phyloP scores from a whole-genome alignment of 371 early-diverging fungal species.

The Globomyces sp. region DNA sequence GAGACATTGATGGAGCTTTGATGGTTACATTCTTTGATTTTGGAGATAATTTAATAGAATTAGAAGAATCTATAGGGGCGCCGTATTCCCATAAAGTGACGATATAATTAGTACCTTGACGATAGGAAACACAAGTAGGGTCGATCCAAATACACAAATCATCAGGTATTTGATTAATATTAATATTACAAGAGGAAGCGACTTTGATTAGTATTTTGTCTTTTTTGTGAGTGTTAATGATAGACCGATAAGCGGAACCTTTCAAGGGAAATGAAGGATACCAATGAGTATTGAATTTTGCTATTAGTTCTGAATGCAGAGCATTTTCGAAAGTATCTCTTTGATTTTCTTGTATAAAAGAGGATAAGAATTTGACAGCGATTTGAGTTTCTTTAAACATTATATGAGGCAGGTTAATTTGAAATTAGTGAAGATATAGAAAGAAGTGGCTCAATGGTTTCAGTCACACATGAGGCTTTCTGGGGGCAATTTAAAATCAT shows the following conservation, averaged over 20 bases:
- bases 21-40: conserved; percentile 10
- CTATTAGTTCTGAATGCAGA: conserved; percentile 8
- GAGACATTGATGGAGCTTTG: not conserved
- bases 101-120: conserved; percentile 3
- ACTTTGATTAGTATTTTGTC: conserved; percentile 2
- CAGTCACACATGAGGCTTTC: no score
- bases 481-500: no score
- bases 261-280: conserved; percentile 8
- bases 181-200: not conserved
- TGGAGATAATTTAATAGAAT: conserved; percentile 2
- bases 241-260: conserved; percentile 7
- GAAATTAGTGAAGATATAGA: no score
- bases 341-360: conserved; percentile 7
- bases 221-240: conserved; percentile 3
- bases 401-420: conserved; percentile 6
- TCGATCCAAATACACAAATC: conserved; percentile 17
- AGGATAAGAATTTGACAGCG: conserved; percentile 10
- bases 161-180: not conserved
- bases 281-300: conserved; percentile 14
- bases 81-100: conserved; percentile 11
- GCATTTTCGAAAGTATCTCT: conserved; percentile 4
- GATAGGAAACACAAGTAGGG: conserved; percentile 13
- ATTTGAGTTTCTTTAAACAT: conserved; percentile 18
- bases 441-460: no score
- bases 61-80: not conserved